A percentile compares a stretch with the other conserved stretches of the same genome.
These are phyloP conservation scores for Cryptococcus amylolentus DNA, from an alignment of 1,284 basidiomycete species.

Conservation along the genomic window DNA sequence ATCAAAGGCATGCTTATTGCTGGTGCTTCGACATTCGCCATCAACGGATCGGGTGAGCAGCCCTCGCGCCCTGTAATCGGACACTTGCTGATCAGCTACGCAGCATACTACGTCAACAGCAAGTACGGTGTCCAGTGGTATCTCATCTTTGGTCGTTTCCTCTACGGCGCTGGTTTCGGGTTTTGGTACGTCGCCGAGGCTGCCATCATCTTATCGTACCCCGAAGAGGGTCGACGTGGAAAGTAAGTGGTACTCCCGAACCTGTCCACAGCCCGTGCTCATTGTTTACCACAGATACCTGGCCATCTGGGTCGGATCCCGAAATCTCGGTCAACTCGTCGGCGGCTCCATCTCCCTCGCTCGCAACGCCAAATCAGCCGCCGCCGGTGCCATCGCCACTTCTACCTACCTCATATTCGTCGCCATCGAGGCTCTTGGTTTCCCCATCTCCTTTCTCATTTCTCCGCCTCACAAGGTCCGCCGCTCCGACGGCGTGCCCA, in stretches of 20 bases:
- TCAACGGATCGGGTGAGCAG: constrained; percentile 14
- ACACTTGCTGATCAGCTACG: background rate
- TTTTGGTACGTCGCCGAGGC: constrained; percentile 29
- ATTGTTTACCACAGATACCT: constrained; percentile 15
- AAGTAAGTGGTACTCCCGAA: constrained; percentile 7
- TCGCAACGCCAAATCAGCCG: constrained; percentile 15
- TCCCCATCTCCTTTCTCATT: constrained; percentile 18
- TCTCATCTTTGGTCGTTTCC: constrained; percentile 21
- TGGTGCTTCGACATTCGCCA: constrained; percentile 23
- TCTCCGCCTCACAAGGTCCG: constrained; percentile 29
- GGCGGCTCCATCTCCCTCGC: background rate
- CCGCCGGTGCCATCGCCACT: constrained; percentile 21
- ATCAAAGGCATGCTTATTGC: constrained; percentile 17
- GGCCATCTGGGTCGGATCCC: constrained; percentile 32
- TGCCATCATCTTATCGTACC: constrained; percentile 25
- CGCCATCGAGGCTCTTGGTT: constrained; percentile 27
- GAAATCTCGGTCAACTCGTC: constrained; percentile 26
- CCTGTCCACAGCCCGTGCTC: background rate
- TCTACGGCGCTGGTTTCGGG: constrained; percentile 24
- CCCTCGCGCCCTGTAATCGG: background rate
- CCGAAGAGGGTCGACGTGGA: constrained; percentile 23
- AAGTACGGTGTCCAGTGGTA: constrained; percentile 24
- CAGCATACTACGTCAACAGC: constrained; percentile 21
- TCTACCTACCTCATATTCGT: constrained; percentile 37
- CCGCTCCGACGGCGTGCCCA: constrained; percentile 27